Percentiles rank a stretch among this genome's conserved stretches.
Conservation (phyloP, 2,329 filamentous ascomycete genomes). For the Paecilomyces sp. region DNA sequence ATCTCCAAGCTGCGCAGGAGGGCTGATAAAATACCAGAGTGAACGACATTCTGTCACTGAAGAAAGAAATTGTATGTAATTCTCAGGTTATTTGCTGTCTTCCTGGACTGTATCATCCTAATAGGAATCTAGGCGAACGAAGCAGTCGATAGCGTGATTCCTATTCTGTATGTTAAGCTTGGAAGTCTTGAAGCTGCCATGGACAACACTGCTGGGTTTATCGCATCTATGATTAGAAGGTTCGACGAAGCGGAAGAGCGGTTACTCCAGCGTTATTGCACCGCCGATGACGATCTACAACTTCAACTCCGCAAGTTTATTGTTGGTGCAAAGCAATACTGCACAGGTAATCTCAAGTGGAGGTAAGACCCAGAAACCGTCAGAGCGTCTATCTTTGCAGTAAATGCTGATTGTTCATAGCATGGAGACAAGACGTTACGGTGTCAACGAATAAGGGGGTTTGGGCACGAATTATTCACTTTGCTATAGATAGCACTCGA, state of each 20-base stretch:
- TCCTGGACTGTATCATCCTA: background rate
- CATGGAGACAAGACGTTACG: background rate
- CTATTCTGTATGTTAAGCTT: constrained; percentile 1
- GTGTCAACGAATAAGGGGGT: background rate
- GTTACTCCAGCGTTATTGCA: background rate
- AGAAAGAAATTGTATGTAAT: background rate
- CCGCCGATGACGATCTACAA: background rate
- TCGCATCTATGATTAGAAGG: background rate
- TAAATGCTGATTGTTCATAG: no score
- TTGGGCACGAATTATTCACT: background rate
- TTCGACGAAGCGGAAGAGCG: background rate
- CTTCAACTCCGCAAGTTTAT: background rate
- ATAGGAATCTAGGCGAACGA: background rate
- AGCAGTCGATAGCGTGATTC: constrained; percentile 1
- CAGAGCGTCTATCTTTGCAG: no score
- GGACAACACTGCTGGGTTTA: background rate
- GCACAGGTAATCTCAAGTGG: constrained; percentile 1
- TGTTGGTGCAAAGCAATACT: background rate
- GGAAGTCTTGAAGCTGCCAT: background rate
- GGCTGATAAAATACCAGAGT: background rate
- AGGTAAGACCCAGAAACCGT: background rate
- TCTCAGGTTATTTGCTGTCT: background rate
- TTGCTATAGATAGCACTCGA: background rate
- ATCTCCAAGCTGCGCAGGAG: background rate
- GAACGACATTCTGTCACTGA: background rate